phyloP scores from a whole-genome alignment of 257 asterid genomes.

The Nicotiana sylvestris region DNA sequence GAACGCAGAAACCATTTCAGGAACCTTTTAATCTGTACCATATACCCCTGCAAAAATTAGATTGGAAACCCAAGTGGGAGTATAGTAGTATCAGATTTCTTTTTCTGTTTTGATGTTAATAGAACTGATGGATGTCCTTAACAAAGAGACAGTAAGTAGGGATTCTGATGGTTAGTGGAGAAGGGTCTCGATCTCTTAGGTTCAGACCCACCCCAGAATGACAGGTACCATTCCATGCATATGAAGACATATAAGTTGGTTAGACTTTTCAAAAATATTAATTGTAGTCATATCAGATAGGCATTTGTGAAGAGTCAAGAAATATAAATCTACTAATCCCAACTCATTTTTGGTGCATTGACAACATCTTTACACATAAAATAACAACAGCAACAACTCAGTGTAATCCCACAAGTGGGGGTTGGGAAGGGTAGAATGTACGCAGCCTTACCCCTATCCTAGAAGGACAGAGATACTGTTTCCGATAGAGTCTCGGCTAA shows the following conservation, averaged over 20 bases:
- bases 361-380: background rate
- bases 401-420: no score
- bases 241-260: background rate
- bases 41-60: background rate
- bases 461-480: no score
- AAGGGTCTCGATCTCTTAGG: constrained; percentile 15
- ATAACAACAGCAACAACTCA: no score
- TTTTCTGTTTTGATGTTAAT: constrained; percentile 13
- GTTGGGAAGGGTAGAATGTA: no score
- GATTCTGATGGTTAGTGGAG: background rate
- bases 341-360: constrained; percentile 8
- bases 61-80: background rate
- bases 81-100: constrained; percentile 5
- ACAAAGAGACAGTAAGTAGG: constrained; percentile 23
- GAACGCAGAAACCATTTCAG: background rate
- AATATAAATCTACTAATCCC: background rate
- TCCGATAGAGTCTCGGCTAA: no score
- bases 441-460: no score
- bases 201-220: constrained; percentile 21
- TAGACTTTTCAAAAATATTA: background rate
- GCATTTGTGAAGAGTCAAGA: no score
- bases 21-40: background rate
- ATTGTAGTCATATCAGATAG: no score
- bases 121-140: constrained; percentile 15
- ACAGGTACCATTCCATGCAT: constrained; percentile 20